These are phyloP conservation scores for Saccharum spontaneum DNA, from an alignment of 176 grass and related monocot genomes.

Conservation along the genomic window DNA sequence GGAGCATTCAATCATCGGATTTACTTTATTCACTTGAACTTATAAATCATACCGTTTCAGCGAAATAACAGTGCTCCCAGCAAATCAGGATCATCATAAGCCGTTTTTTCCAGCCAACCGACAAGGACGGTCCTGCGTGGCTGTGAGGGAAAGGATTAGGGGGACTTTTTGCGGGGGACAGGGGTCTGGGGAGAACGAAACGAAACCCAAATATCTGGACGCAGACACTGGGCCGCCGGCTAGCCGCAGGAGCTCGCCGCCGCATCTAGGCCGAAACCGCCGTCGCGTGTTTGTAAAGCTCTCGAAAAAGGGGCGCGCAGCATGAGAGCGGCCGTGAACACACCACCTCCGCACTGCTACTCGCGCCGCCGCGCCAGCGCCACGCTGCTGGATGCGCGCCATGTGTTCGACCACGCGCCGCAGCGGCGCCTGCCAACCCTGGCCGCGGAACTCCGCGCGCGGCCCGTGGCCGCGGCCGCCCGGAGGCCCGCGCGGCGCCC, in stretches of 20 bases:
- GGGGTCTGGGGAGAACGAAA: not conserved
- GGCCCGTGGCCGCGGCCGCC: not conserved
- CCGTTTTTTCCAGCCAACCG: too few species aligned
- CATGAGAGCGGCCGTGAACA: constrained; percentile 27
- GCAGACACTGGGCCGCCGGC: constrained; percentile 2
- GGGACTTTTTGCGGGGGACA: too few species aligned
- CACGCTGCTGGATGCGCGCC: constrained; percentile 19
- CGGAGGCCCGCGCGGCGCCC: not conserved
- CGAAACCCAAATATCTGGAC: not conserved
- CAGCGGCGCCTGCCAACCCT: not conserved
- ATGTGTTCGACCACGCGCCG: constrained; percentile 47
- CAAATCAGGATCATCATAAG: too few species aligned
- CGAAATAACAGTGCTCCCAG: too few species aligned
- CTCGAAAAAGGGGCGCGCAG: not conserved
- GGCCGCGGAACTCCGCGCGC: not conserved
- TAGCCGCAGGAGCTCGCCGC: not conserved
- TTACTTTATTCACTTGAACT: too few species aligned
- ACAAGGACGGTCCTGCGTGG: not conserved
- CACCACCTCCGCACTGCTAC: not conserved
- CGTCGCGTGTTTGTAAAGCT: not conserved
- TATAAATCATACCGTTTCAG: too few species aligned
- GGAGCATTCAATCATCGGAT: not conserved
- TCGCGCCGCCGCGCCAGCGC: not conserved
- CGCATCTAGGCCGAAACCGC: not conserved
- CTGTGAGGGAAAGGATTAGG: not conserved